Conservation (phyloP, 2,329 filamentous ascomycete genomes). For the Apiospora malaysiana region DNA sequence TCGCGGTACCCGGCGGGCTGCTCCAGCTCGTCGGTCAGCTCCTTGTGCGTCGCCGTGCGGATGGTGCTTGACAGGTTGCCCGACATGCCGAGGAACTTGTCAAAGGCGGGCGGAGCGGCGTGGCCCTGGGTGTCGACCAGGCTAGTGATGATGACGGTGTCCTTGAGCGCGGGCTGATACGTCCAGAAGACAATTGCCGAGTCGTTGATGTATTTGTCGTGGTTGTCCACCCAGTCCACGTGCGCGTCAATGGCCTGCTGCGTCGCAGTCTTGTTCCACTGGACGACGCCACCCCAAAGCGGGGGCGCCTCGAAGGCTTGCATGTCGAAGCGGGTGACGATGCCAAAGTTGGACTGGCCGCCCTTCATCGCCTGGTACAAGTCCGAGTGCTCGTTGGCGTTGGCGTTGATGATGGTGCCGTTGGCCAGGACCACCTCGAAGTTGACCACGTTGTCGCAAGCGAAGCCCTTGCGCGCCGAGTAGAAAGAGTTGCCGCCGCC, state of each 20-base stretch:
- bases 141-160: slow-evolving; percentile 26
- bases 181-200: slow-evolving; percentile 29
- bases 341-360: slow-evolving; percentile 51
- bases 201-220: slow-evolving; percentile 24
- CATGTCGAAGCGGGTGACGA: slow-evolving; percentile 41
- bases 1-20: slow-evolving; percentile 32
- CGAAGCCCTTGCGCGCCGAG: slow-evolving; percentile 45
- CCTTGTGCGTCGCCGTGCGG: slow-evolving; percentile 9
- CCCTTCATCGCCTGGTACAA: slow-evolving; percentile 52
- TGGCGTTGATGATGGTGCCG: slow-evolving; percentile 47
- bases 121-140: slow-evolving; percentile 26
- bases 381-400: slow-evolving; percentile 42
- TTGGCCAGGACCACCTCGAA: slow-evolving; percentile 50
- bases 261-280: slow-evolving; percentile 22
- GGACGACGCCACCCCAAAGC: slow-evolving; percentile 29
- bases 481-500: slow-evolving; percentile 36
- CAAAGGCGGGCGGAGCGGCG: neutral
- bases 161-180: slow-evolving; percentile 24
- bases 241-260: slow-evolving; percentile 27
- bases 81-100: slow-evolving; percentile 7
- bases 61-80: slow-evolving; percentile 14
- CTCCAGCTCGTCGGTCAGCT: slow-evolving; percentile 21
- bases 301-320: slow-evolving; percentile 25
- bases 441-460: slow-evolving; percentile 49
- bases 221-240: slow-evolving; percentile 26